Percentiles rank a stretch among this genome's conserved stretches.
Conservation (phyloP, 2,329 filamentous ascomycete genomes). For the Penicillium sp. region DNA sequence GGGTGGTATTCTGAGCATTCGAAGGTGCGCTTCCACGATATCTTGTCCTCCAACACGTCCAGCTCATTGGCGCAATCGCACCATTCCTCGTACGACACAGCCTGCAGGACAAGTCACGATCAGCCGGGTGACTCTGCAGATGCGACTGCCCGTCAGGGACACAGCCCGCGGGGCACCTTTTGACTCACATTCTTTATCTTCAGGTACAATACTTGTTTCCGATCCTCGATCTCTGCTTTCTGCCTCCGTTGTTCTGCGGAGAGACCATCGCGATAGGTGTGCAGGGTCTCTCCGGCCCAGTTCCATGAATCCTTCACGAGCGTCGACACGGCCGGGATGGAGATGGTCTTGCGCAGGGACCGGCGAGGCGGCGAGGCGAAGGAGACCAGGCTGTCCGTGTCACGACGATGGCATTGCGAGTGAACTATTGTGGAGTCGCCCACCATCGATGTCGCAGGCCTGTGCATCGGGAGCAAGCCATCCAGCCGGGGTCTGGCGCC, state of each 20-base stretch:
- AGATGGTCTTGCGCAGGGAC: constrained; percentile 30
- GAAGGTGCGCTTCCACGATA: constrained; percentile 74
- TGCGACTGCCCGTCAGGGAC: constrained; percentile 10
- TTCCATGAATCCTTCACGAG: constrained; percentile 37
- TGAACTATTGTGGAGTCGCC: constrained; percentile 35
- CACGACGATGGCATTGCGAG: constrained; percentile 31
- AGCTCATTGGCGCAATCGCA: constrained; percentile 72
- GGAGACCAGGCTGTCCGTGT: constrained; percentile 7
- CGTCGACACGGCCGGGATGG: constrained; percentile 37
- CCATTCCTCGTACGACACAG: constrained; percentile 72
- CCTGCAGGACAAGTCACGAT: constrained; percentile 48
- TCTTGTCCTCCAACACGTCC: constrained; percentile 76
- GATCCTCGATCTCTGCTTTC: constrained; percentile 55
- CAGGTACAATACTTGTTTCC: constrained; percentile 63
- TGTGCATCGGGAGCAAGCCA: constrained; percentile 30
- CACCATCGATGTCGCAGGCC: constrained; percentile 36
- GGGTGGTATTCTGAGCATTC: constrained; percentile 72
- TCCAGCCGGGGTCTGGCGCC: constrained; percentile 22
- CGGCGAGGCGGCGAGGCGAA: constrained; percentile 13
- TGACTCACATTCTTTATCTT: constrained; percentile 66
- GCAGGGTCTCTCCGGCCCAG: constrained; percentile 39
- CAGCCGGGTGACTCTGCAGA: constrained; percentile 16
- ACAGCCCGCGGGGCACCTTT: neutral
- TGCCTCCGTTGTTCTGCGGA: constrained; percentile 54
- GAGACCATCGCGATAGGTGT: constrained; percentile 55